Evolutionary conservation across 139 green algal species (phyloP).

Genomic region (Micromonas commoda): DNA sequence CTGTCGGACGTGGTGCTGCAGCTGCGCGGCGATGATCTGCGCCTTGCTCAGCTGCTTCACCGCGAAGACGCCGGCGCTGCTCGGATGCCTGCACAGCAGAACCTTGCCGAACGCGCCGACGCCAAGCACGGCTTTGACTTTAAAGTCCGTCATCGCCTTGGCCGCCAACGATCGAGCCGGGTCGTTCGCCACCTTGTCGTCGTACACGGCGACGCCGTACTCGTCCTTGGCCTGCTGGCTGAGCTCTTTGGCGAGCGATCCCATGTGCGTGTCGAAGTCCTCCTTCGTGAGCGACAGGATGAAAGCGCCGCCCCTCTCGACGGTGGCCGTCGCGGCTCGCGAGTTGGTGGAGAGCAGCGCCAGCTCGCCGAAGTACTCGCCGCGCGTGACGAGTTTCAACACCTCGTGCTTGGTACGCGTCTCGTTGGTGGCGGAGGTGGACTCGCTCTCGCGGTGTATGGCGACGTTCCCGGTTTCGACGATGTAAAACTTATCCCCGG

Average conservation of each 20-base stretch:
- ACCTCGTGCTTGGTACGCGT: not conserved
- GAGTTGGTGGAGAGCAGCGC: slow-evolving; percentile 39
- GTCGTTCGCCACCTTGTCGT: too few species aligned
- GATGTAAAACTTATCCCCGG: slow-evolving; percentile 19
- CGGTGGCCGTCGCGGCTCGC: slow-evolving; percentile 45
- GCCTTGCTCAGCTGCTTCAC: slow-evolving; percentile 56
- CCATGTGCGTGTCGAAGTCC: not conserved
- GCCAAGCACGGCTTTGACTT: slow-evolving; percentile 66
- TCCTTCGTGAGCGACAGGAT: not conserved
- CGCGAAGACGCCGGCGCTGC: slow-evolving; percentile 8
- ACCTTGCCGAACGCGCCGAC: slow-evolving; percentile 81
- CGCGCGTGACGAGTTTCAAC: slow-evolving; percentile 18
- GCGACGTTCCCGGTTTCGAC: slow-evolving; percentile 5
- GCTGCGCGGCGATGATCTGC: slow-evolving; percentile 22
- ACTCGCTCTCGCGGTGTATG: not conserved
- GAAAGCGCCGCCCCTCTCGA: not conserved
- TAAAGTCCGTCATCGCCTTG: slow-evolving; percentile 46
- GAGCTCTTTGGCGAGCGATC: too few species aligned
- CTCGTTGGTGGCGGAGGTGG: not conserved
- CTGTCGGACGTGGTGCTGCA: slow-evolving; percentile 63
- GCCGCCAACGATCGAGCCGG: too few species aligned
- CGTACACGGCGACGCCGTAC: too few species aligned
- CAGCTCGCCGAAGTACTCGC: slow-evolving; percentile 66
- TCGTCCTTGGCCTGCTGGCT: too few species aligned
- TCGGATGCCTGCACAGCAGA: slow-evolving; percentile 42